phyloP scores from a whole-genome alignment of 2,329 filamentous ascomycete species.

The Phyllosticta paracitricarpa region DNA sequence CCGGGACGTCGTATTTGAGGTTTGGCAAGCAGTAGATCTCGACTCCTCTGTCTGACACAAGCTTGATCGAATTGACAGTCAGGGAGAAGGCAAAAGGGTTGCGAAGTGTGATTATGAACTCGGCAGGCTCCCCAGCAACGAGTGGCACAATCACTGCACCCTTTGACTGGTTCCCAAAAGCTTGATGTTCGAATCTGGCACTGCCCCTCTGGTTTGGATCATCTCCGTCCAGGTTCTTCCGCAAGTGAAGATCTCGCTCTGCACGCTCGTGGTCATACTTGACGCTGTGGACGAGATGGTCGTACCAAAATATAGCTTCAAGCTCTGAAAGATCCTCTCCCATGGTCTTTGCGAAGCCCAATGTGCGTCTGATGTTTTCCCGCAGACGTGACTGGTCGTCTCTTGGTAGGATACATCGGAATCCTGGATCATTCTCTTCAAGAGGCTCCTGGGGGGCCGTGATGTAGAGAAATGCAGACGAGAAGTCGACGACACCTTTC shows the following conservation, averaged over 20 bases:
- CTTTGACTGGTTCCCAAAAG: constrained; percentile 57
- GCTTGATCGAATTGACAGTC: constrained; percentile 69
- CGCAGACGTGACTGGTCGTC: constrained; percentile 82
- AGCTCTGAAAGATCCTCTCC: constrained; percentile 52
- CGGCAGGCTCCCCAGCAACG: constrained; percentile 67
- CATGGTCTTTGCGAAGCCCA: constrained; percentile 64
- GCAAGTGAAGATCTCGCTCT: constrained; percentile 13
- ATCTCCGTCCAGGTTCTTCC: neutral
- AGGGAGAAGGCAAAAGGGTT: constrained; percentile 93
- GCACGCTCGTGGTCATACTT: constrained; percentile 10
- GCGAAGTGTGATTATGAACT: constrained; percentile 75
- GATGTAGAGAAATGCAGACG: constrained; percentile 70
- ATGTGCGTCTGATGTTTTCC: constrained; percentile 77
- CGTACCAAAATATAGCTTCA: constrained; percentile 89
- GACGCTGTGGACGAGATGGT: constrained; percentile 67
- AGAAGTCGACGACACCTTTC: constrained; percentile 77
- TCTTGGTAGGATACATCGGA: constrained; percentile 43
- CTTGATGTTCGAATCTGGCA: constrained; percentile 83
- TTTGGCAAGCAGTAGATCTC: constrained; percentile 62
- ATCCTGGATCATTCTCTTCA: constrained; percentile 20
- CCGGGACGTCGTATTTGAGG: constrained; percentile 9
- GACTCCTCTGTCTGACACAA: constrained; percentile 62
- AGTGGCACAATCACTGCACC: constrained; percentile 38
- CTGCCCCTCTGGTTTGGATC: constrained; percentile 53
- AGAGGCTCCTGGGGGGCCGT: constrained; percentile 73